Evolutionary conservation across 139 green algal species (phyloP), one percentile per base, ranked within the genome.

Genomic region (Medakamo hakoo): DNA sequence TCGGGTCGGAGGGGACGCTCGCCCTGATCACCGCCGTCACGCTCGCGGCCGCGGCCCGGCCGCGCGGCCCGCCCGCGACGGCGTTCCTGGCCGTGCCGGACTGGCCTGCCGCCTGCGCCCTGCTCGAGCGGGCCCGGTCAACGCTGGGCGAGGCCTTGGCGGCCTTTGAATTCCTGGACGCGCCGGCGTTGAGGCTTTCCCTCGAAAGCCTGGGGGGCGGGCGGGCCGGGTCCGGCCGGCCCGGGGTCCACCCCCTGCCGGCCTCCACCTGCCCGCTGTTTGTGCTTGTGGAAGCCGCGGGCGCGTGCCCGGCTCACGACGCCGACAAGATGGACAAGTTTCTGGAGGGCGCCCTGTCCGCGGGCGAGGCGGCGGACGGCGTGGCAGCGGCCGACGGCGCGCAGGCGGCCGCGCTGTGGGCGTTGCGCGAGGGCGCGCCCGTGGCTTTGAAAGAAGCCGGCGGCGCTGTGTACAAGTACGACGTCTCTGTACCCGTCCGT

Each of bases 1-100:
- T 99, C 19, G 93, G 92, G 2, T 81, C 77, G 2, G 93, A 99
- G 72, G 93, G 93, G 49, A 96, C 83, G 16, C 76, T 99, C 55
- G 93, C 85, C n/a, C 62, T 95, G 4, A 71, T 95, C 31, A 94
- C 88, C 0, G 76, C 75, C 1, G 88, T 92, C 0, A 75, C 85
- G 18, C 76, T 98, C 1, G 76, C 87, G 62, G 90, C 84, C 64
- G 77, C 82, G 1, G 79, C 84, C 2, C 63, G 65, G 18, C 76
- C 87, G 4, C 4, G 18, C 26, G 24, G 73, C 5, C 80, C 84
- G 1, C 76, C 91, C 4, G 74, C 97, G 24, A 65, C 90, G 9
- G 74, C 76, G 2, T 88, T 93, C 58, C 75, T 95, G 19, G 68
- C 74, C 0, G 78, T 73, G 62, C 69, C 74, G 1, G 73, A 72